Base-by-base conservation (phyloP, 139 green algal genomes). In the Chlamydomonas applanata region DNA sequence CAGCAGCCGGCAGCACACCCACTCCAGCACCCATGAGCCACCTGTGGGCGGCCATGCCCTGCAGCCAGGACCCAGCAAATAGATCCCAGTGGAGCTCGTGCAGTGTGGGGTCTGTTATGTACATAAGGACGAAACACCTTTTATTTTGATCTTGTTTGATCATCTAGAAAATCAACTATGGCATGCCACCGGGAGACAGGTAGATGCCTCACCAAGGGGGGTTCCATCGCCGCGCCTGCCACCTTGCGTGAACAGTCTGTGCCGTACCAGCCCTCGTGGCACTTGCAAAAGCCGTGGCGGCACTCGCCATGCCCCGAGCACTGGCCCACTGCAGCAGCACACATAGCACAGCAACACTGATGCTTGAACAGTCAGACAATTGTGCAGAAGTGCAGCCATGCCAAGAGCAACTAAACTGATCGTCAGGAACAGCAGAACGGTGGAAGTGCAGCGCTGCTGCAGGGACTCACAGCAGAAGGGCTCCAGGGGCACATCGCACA, bases 221-320 rank as follows among this genome's bases (percentile, higher is more conserved):
- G 67, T 59, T 83, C 77, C 44, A 77, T 67, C 29, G 53, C 35
- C 22, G 69, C 25, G 3, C 73, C 73, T 29, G 72, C 78, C 33
- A 62, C 76, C 67, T 77, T 73, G 3, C 79, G 71, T 0, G 79
- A 62, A 59, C 85, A 90, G 44, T 90, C 85, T 3, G 85, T 77
- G 35, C 85, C 85, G 53, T 82, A 90, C 63, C 65, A 90, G 0
- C 82, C 82, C 14, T 54, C 30, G 24, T 82, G 30, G 69, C 84
- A 89, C 59, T 79, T 85, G 81, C 82, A 87, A 34, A 79, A 87
- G 44, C 77, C 82, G 11, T 60, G 56, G 29, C 32, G 24, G 54
- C 83, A 89, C 34, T 86, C 73, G 13, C 85, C 85, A 25, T 80
- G 69, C 14, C 81, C 85, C n/a, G 45, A 65, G 80, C 85, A 90